phyloP scores from a whole-genome alignment of 495 filamentous ascomycete genomes.

The Aspergillus ostianus region DNA sequence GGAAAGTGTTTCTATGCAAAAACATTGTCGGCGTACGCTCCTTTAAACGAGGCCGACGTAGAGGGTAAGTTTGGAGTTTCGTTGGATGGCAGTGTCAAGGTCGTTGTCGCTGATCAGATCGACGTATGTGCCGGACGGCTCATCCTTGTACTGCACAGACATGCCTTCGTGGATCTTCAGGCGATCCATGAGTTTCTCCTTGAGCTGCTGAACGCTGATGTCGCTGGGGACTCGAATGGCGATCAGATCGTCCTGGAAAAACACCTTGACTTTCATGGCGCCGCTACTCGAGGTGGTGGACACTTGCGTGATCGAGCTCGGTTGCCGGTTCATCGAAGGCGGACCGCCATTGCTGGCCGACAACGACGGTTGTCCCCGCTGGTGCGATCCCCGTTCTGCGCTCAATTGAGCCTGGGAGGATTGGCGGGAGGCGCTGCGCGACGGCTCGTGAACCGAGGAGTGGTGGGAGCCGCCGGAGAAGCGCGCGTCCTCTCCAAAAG shows the following conservation, averaged over 20 bases:
- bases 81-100: slow-evolving; percentile 71
- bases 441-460: slow-evolving; percentile 55
- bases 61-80: slow-evolving; percentile 84
- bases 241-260: slow-evolving; percentile 85
- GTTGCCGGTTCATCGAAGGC: slow-evolving; percentile 65
- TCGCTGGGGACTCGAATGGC: slow-evolving; percentile 83
- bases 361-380: slow-evolving; percentile 50
- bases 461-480: slow-evolving; percentile 70
- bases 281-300: slow-evolving; percentile 51
- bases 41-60: slow-evolving; percentile 62
- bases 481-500: slow-evolving; percentile 65
- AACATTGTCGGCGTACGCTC: neutral
- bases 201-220: slow-evolving; percentile 73
- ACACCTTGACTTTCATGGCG: slow-evolving; percentile 89
- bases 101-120: slow-evolving; percentile 76
- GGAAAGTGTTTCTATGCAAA: slow-evolving; percentile 7
- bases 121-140: slow-evolving; percentile 70
- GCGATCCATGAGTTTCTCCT: slow-evolving; percentile 76
- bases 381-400: slow-evolving; percentile 59
- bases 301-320: slow-evolving; percentile 70
- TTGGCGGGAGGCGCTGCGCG: slow-evolving; percentile 64
- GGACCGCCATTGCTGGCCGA: slow-evolving; percentile 42
- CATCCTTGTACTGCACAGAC: slow-evolving; percentile 82
- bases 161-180: slow-evolving; percentile 73
- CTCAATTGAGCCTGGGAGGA: slow-evolving; percentile 73